Conservation (phyloP, 2,329 filamentous ascomycete genomes). For the Fusarium odoratissimum region DNA sequence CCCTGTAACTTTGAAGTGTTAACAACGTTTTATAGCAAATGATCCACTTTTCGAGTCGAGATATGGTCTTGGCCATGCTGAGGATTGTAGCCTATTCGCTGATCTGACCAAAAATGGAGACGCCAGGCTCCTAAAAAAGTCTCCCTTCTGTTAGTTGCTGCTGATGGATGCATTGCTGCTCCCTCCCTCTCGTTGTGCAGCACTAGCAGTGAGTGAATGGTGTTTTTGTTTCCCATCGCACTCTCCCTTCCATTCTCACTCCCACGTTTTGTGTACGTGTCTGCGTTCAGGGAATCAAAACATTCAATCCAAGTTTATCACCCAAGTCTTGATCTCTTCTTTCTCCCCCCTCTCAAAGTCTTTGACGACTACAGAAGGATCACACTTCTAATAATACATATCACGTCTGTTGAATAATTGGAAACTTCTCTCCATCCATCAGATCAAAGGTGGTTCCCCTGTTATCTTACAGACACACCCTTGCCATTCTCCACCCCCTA, state of each 20-base stretch:
- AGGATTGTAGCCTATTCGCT: slow-evolving; percentile 11
- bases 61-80: slow-evolving; percentile 2
- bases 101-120: neutral
- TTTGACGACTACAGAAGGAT: neutral
- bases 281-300: slow-evolving; percentile 1
- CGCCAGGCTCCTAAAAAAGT: slow-evolving; percentile 1
- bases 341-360: neutral
- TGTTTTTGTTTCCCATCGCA: slow-evolving; percentile 10
- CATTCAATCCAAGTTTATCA: neutral
- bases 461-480: slow-evolving; percentile 31
- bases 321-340: neutral
- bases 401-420: neutral
- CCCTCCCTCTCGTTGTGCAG: slow-evolving; percentile 16
- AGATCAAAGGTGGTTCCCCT: slow-evolving; percentile 31
- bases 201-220: neutral
- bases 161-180: slow-evolving; percentile 30
- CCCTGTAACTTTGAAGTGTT: slow-evolving; percentile 8
- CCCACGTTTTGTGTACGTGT: slow-evolving; percentile 20
- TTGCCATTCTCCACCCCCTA: slow-evolving; percentile 11
- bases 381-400: neutral
- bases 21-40: neutral
- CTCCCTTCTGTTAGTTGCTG: slow-evolving; percentile 15
- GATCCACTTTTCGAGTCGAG: neutral
- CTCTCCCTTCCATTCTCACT: slow-evolving; percentile 22
- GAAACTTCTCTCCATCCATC: slow-evolving; percentile 28